Conservation (phyloP, 2,329 filamentous ascomycete species). For the Aureobasidium sp. region DNA sequence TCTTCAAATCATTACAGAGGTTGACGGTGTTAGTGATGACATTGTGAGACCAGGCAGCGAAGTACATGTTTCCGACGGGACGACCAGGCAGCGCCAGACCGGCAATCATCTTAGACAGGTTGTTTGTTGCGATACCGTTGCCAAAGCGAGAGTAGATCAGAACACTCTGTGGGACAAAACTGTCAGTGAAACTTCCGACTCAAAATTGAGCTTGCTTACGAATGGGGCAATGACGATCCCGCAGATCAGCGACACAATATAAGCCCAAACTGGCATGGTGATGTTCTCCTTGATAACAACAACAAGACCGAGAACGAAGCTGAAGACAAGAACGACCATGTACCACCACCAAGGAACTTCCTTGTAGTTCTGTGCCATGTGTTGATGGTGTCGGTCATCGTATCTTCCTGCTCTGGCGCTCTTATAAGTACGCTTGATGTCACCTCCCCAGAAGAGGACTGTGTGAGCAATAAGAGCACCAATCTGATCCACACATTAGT, state of each 20-base stretch:
- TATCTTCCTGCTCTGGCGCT: conserved; percentile 38
- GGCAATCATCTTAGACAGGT: conserved; percentile 51
- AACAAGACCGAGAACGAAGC: conserved; percentile 26
- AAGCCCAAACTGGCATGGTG: conserved; percentile 29
- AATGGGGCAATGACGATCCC: conserved; percentile 42
- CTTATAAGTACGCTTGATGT: conserved; percentile 43
- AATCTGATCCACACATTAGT: conserved; percentile 29
- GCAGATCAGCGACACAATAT: conserved; percentile 22
- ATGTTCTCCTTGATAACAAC: conserved; percentile 27
- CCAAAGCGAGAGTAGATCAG: conserved; percentile 48
- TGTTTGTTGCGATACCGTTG: conserved; percentile 53
- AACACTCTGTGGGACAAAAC: conserved; percentile 30
- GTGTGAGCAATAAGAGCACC: conserved; percentile 49
- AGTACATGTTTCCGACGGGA: conserved; percentile 52
- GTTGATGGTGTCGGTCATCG: conserved; percentile 45
- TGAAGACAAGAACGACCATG: conserved; percentile 23
- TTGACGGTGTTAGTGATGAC: conserved; percentile 46
- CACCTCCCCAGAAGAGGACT: conserved; percentile 49
- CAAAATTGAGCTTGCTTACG: conserved; percentile 13
- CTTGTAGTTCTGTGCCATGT: conserved; percentile 49
- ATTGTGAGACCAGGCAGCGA: conserved; percentile 52
- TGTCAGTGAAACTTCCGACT: not conserved
- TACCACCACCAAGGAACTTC: conserved; percentile 39
- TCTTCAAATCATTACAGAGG: conserved; percentile 49
- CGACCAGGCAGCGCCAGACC: conserved; percentile 45